Percentiles rank a stretch among this genome's conserved stretches.
Evolutionary conservation across 176 grass and related monocot genomes (phyloP).

Genomic region (Zizania latifolia): DNA sequence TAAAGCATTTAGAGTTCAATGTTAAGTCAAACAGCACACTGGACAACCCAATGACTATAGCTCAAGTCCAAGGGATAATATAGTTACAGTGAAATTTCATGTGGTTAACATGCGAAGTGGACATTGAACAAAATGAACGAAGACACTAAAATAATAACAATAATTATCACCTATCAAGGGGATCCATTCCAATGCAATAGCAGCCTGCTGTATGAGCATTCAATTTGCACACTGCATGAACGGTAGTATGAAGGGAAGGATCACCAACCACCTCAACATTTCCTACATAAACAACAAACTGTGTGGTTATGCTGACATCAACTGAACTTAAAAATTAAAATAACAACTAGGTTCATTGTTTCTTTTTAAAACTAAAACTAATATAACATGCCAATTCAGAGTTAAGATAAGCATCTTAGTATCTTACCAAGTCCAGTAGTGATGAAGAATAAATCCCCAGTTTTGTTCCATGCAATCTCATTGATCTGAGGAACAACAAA

Average conservation of each 20-base stretch:
- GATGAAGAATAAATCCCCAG: conserved; percentile 92
- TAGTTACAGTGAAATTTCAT: background rate
- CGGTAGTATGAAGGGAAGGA: conserved; percentile 59
- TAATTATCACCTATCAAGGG: conserved; percentile 68
- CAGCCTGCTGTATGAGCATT: conserved; percentile 95
- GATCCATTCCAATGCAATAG: conserved; percentile 96
- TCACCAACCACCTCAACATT: conserved; percentile 75
- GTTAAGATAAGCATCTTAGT: background rate
- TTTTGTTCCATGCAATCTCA: conserved; percentile 98
- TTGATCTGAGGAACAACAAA: conserved; percentile 56
- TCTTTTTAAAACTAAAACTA: background rate
- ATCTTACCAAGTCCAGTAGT: conserved; percentile 84
- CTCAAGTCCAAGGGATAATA: background rate
- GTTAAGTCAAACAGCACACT: background rate
- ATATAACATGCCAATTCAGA: background rate
- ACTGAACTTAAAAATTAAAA: background rate
- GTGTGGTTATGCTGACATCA: background rate
- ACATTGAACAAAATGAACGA: background rate
- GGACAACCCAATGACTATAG: background rate
- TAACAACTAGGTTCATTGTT: conserved; percentile 3
- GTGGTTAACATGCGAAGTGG: background rate
- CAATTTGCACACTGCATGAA: conserved; percentile 63
- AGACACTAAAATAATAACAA: background rate
- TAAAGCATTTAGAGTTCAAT: background rate
- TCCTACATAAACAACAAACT: conserved; percentile 46